Conservation (phyloP, 179 eudicot genomes). For the Beta corolliflora region DNA sequence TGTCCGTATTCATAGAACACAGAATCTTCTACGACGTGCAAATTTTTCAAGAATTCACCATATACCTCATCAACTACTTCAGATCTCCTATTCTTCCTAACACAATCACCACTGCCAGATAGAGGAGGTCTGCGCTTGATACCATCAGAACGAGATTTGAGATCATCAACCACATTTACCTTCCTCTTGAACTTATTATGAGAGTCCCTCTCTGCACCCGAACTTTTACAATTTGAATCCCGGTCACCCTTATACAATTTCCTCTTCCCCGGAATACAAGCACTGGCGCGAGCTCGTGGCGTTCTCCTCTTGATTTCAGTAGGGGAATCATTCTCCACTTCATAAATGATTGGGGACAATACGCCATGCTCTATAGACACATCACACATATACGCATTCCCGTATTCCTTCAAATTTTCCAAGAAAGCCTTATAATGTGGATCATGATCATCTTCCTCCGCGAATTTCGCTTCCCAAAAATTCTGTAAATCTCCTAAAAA, state of each 20-base stretch:
- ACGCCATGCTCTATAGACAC: slow-evolving; percentile 29
- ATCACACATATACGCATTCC: slow-evolving; percentile 31
- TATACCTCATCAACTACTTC: slow-evolving; percentile 13
- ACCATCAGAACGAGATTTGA: background rate
- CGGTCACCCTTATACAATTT: background rate
- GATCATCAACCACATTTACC: background rate
- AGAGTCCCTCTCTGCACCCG: background rate
- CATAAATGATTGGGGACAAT: slow-evolving; percentile 25
- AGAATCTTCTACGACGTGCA: slow-evolving; percentile 6
- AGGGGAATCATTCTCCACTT: slow-evolving; percentile 6
- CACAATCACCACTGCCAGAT: background rate
- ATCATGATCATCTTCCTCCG: slow-evolving; percentile 22
- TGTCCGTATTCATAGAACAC: slow-evolving; percentile 25
- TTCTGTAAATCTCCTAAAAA: slow-evolving; percentile 12
- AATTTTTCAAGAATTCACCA: background rate
- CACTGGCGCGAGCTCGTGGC: background rate
- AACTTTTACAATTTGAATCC: background rate
- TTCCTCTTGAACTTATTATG: background rate
- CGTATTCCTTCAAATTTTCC: slow-evolving; percentile 17
- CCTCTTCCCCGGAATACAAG: background rate
- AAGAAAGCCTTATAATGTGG: slow-evolving; percentile 28
- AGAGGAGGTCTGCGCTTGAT: background rate
- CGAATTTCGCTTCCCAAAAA: slow-evolving; percentile 10
- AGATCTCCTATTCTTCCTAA: background rate
- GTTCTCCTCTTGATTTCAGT: slow-evolving; percentile 13